Conservation (phyloP, 192 early-diverging fungal genomes). For the Coemansia sp. region DNA sequence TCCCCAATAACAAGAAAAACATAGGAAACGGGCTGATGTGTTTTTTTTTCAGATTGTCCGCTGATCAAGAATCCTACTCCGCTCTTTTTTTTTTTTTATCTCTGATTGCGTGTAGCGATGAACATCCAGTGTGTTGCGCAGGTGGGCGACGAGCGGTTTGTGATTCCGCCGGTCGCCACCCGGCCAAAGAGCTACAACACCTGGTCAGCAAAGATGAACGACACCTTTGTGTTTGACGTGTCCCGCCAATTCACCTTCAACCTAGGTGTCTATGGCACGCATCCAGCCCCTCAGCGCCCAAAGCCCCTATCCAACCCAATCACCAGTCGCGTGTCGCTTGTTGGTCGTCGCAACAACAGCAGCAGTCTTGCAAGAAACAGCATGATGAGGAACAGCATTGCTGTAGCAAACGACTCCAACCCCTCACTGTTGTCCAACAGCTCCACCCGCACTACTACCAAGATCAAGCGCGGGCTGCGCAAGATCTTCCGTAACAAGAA, state of each 20-base stretch:
- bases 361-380: constrained; percentile 11
- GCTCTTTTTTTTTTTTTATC: constrained; percentile 4
- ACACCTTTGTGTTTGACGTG: constrained; percentile 57
- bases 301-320: constrained; percentile 7
- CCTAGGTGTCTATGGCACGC: constrained; percentile 46
- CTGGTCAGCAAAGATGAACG: constrained; percentile 50
- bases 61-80: neutral
- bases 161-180: constrained; percentile 43
- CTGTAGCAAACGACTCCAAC: constrained; percentile 29
- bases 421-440: constrained; percentile 34
- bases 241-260: constrained; percentile 50
- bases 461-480: constrained; percentile 39
- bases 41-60: neutral
- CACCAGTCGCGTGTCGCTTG: constrained; percentile 28
- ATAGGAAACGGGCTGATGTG: neutral
- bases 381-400: constrained; percentile 11
- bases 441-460: constrained; percentile 37
- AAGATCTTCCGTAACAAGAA: constrained; percentile 52
- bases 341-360: constrained; percentile 18
- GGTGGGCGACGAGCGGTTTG: constrained; percentile 49
- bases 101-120: constrained; percentile 23
- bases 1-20: neutral
- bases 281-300: constrained; percentile 15
- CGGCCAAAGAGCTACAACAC: constrained; percentile 36
- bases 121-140: constrained; percentile 53